These are phyloP conservation scores for Daldinia concentrica DNA, from an alignment of 495 filamentous ascomycete species.

Conservation along the genomic window DNA sequence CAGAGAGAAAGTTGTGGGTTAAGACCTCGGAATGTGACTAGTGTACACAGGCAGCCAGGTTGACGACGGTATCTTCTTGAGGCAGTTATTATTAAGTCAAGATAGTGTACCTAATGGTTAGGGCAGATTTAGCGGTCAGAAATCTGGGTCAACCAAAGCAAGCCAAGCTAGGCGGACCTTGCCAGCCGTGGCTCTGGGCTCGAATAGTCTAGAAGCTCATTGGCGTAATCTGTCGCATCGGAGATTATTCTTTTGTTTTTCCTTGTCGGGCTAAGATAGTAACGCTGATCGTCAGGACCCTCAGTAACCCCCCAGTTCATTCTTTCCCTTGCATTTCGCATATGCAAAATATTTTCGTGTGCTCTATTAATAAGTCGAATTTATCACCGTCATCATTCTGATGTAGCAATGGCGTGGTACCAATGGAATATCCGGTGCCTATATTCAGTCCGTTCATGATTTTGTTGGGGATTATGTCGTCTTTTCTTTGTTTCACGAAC, in stretches of 20 bases:
- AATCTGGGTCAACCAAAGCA: constrained; percentile 1
- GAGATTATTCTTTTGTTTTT: constrained; percentile 30
- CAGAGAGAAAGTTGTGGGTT: background rate
- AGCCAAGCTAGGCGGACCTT: constrained; percentile 15
- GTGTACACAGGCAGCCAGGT: background rate
- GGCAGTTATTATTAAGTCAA: background rate
- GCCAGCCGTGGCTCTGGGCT: constrained; percentile 3
- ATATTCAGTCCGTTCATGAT: background rate
- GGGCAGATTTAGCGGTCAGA: constrained; percentile 11
- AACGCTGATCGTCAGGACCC: constrained; percentile 19
- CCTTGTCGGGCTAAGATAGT: constrained; percentile 22
- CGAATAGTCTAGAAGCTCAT: constrained; percentile 32
- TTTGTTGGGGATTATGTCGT: constrained; percentile 3
- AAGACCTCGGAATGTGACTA: constrained; percentile 2
- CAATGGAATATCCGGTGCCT: background rate
- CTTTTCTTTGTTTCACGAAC: background rate
- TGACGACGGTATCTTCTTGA: constrained; percentile 4
- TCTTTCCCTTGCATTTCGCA: constrained; percentile 11
- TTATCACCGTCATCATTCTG: background rate
- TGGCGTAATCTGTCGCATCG: constrained; percentile 32
- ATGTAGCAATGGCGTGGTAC: background rate
- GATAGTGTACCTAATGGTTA: background rate
- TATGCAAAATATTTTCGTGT: constrained; percentile 7
- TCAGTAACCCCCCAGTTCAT: constrained; percentile 5
- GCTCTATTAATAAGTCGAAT: constrained; percentile 6